These are phyloP conservation scores for Sonneratia caseolaris DNA, from an alignment of 345 rosid species.

Conservation along the genomic window DNA sequence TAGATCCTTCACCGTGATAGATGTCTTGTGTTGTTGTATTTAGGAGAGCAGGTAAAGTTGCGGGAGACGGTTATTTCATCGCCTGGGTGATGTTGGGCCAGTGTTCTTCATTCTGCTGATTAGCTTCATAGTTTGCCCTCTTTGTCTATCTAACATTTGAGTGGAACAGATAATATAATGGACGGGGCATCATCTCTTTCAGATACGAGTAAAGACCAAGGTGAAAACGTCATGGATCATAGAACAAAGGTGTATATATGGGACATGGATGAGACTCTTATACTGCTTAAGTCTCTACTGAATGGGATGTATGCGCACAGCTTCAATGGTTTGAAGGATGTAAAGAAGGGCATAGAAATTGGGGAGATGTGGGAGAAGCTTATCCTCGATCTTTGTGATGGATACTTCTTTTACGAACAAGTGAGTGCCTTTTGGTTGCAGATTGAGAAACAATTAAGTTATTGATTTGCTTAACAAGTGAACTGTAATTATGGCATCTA, in stretches of 20 bases:
- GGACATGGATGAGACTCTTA: slow-evolving; percentile 96
- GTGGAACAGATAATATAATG: slow-evolving; percentile 4
- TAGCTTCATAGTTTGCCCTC: neutral
- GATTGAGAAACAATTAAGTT: neutral
- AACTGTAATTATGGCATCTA: neutral
- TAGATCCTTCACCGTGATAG: neutral
- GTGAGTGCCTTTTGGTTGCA: slow-evolving; percentile 21
- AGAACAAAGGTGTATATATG: slow-evolving; percentile 55
- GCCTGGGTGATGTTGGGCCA: neutral
- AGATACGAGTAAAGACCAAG: slow-evolving; percentile 6
- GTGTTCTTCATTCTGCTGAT: neutral
- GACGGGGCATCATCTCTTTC: slow-evolving; percentile 3
- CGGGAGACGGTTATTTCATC: neutral
- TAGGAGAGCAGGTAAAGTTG: neutral
- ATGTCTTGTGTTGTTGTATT: neutral
- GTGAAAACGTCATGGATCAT: slow-evolving; percentile 1
- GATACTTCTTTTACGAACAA: slow-evolving; percentile 67
- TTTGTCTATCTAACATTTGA: neutral
- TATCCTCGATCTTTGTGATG: slow-evolving; percentile 64
- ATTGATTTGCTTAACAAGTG: neutral
- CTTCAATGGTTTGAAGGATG: slow-evolving; percentile 50
- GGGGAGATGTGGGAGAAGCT: slow-evolving; percentile 78
- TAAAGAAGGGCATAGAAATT: slow-evolving; percentile 51
- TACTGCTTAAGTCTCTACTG: slow-evolving; percentile 73
- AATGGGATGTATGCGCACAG: slow-evolving; percentile 53